Conservation (phyloP, 2,329 filamentous ascomycete genomes). For the Seiridium cupressi region DNA sequence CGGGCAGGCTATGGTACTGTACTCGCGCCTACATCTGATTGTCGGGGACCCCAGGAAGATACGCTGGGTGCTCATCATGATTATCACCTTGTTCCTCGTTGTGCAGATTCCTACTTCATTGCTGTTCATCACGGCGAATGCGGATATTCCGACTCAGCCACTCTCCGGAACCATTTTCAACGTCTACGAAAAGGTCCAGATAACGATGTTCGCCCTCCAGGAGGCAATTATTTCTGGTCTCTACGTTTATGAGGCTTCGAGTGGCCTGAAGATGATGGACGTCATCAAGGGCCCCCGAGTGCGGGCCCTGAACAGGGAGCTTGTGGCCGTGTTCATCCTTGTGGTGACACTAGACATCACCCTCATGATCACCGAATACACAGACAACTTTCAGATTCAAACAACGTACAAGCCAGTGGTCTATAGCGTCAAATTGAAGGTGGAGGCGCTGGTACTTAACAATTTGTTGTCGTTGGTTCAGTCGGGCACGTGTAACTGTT, state of each 20-base stretch:
- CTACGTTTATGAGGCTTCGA: constrained; percentile 49
- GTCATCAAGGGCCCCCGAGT: constrained; percentile 24
- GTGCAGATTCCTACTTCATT: constrained; percentile 52
- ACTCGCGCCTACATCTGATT: constrained; percentile 60
- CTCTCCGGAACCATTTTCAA: constrained; percentile 11
- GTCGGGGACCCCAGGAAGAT: constrained; percentile 46
- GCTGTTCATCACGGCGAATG: constrained; percentile 32
- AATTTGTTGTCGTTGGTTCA: not conserved
- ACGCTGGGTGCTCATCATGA: constrained; percentile 50
- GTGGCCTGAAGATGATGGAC: constrained; percentile 29
- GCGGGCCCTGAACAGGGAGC: constrained; percentile 32
- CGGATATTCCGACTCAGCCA: not conserved
- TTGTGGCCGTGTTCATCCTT: constrained; percentile 41
- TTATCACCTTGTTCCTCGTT: constrained; percentile 52
- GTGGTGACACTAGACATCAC: constrained; percentile 39
- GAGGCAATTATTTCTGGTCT: constrained; percentile 44
- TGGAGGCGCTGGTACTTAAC: constrained; percentile 55
- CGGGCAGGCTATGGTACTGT: constrained; percentile 56
- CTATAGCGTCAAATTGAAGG: constrained; percentile 47
- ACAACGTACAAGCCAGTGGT: constrained; percentile 38
- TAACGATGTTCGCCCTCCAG: constrained; percentile 42
- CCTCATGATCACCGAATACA: constrained; percentile 37
- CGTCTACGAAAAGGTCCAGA: constrained; percentile 31
- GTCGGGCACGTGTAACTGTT: not conserved
- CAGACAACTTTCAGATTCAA: constrained; percentile 36